These are phyloP conservation scores for Mycogone perniciosa DNA, from an alignment of 2,329 filamentous ascomycete genomes.

Conservation along the genomic window DNA sequence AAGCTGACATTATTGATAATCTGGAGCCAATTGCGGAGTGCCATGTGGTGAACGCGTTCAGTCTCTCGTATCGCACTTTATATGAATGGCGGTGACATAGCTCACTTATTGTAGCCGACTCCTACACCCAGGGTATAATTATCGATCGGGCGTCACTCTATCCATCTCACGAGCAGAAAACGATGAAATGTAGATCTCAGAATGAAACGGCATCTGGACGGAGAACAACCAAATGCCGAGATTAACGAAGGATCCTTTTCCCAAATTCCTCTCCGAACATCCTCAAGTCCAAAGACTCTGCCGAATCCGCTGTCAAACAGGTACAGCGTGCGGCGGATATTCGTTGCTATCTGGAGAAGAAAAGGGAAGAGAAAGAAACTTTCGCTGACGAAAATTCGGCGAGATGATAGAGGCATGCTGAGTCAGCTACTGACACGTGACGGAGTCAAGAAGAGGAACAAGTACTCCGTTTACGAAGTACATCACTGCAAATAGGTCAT, in stretches of 20 bases:
- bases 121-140: too few relatives aligned
- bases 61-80: too few relatives aligned
- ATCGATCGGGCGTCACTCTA: too few relatives aligned
- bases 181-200: conserved; percentile 49
- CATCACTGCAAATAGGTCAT: too few relatives aligned
- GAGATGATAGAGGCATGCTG: not conserved
- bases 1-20: too few relatives aligned
- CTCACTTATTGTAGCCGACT: too few relatives aligned
- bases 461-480: not conserved
- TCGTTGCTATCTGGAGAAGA: conserved; percentile 46
- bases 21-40: too few relatives aligned
- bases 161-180: too few relatives aligned
- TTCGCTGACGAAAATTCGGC: not conserved
- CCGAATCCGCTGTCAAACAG: conserved; percentile 26
- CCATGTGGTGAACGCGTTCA: too few relatives aligned
- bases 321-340: conserved; percentile 33
- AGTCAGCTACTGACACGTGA: not conserved
- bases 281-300: conserved; percentile 32
- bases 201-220: conserved; percentile 52
- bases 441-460: conserved; percentile 1
- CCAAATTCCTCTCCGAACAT: conserved; percentile 39
- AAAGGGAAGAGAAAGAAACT: conserved; percentile 26
- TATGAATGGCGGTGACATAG: too few relatives aligned
- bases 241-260: conserved; percentile 51
- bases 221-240: conserved; percentile 41